Conservation (phyloP, 192 early-diverging fungal genomes). For the Jimgerdemannia flammicorona region DNA sequence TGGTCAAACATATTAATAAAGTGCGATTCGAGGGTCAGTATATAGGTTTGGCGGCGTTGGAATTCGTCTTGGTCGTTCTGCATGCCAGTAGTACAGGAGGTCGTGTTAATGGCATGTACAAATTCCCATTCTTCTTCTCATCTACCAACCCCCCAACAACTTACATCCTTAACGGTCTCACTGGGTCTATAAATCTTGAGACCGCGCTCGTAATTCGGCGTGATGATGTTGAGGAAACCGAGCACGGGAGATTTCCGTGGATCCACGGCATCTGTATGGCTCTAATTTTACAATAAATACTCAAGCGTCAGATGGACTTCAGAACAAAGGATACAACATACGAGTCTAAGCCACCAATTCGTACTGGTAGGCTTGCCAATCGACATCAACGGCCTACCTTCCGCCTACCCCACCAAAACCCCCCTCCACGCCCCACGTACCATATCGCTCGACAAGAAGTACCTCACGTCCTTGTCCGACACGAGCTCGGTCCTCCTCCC, state of each 20-base stretch:
- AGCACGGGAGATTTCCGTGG: constrained; percentile 30
- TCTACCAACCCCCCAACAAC: neutral
- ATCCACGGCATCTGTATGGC: constrained; percentile 39
- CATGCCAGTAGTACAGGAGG: neutral
- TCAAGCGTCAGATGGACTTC: neutral
- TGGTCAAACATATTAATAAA: neutral
- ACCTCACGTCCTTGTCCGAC: constrained; percentile 30
- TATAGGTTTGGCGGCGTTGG: neutral
- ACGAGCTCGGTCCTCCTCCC: constrained; percentile 32
- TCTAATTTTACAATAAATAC: constrained; percentile 11
- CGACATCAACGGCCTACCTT: neutral
- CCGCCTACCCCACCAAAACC: neutral
- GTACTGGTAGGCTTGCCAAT: no score
- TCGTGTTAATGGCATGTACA: neutral
- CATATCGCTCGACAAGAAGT: constrained; percentile 53
- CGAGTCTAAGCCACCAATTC: no score
- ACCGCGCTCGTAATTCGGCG: constrained; percentile 37
- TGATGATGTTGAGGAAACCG: constrained; percentile 43
- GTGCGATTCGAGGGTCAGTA: neutral
- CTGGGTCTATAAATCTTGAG: constrained; percentile 41
- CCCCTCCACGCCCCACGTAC: constrained; percentile 20
- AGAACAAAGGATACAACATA: no score
- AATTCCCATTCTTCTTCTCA: neutral
- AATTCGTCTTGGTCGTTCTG: neutral
- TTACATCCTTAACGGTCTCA: constrained; percentile 46